Percentiles rank a stretch among this genome's conserved stretches.
phyloP scores from a whole-genome alignment of 140 eudicot genomes.

The Oenanthe javanica region DNA sequence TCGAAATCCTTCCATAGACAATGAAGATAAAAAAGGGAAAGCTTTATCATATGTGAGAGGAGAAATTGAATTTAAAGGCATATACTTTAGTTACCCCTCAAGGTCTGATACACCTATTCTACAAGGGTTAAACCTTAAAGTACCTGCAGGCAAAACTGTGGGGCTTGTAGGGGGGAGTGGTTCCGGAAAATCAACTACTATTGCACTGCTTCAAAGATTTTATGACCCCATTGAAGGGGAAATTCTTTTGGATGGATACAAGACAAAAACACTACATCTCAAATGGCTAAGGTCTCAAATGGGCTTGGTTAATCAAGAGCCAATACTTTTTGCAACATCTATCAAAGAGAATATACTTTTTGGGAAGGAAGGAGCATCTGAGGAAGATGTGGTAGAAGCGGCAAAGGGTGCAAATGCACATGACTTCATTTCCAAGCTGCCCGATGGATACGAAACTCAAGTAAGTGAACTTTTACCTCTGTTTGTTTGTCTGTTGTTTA shows the following conservation, averaged over 20 bases:
- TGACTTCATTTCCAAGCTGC: conserved; percentile 39
- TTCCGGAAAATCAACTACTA: conserved; percentile 41
- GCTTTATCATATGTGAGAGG: conserved; percentile 41
- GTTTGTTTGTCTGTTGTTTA: neutral
- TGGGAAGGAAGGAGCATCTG: conserved; percentile 42
- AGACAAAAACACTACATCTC: conserved; percentile 40
- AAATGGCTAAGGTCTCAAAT: conserved; percentile 48
- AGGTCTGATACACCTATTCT: conserved; percentile 44
- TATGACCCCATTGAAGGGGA: conserved; percentile 51
- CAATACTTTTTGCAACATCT: conserved; percentile 46
- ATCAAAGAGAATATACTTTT: conserved; percentile 43
- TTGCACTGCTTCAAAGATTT: conserved; percentile 41
- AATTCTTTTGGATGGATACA: conserved; percentile 33
- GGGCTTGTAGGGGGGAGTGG: conserved; percentile 58
- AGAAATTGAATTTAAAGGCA: conserved; percentile 36
- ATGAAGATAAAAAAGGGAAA: conserved; percentile 36
- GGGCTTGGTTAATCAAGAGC: conserved; percentile 51
- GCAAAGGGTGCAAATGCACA: conserved; percentile 54
- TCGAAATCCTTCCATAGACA: conserved; percentile 21
- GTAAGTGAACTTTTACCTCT: conserved; percentile 12
- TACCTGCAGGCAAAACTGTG: conserved; percentile 35
- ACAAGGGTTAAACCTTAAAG: conserved; percentile 35
- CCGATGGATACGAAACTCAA: conserved; percentile 46
- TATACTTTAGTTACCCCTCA: conserved; percentile 44
- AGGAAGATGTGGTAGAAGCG: conserved; percentile 39